Evolutionary conservation across 1,284 basidiomycete genomes (phyloP).

Genomic region (Papiliotrema laurentii): DNA sequence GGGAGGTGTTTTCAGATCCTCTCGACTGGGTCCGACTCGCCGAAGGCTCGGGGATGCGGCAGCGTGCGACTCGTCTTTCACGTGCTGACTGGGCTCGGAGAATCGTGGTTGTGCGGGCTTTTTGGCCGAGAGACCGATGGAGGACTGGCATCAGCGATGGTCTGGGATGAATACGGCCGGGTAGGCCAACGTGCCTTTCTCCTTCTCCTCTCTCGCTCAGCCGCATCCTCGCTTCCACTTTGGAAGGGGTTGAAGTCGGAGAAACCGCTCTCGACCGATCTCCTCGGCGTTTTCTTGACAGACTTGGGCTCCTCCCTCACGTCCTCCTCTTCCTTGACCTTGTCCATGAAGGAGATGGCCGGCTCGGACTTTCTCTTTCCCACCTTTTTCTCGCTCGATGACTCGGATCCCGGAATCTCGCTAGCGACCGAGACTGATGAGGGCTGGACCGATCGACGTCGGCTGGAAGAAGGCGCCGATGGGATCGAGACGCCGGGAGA

Average conservation of each 20-base stretch:
- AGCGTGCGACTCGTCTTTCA: constrained; percentile 1
- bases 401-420: constrained; percentile 2
- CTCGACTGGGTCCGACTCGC: constrained; percentile 30
- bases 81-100: constrained; percentile 17
- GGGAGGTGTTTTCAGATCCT: constrained; percentile 33
- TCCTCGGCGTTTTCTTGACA: constrained; percentile 21
- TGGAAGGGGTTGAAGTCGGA: constrained; percentile 56
- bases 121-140: constrained; percentile 15
- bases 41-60: constrained; percentile 23
- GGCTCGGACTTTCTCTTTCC: constrained; percentile 11
- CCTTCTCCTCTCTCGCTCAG: constrained; percentile 38
- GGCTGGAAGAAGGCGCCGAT: constrained; percentile 8
- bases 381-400: neutral
- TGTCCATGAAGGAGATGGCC: constrained; percentile 13
- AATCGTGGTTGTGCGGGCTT: constrained; percentile 22
- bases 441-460: constrained; percentile 7
- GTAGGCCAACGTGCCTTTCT: constrained; percentile 32
- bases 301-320: constrained; percentile 51
- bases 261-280: constrained; percentile 47
- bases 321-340: constrained; percentile 57
- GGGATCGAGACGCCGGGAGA: constrained; percentile 1
- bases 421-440: constrained; percentile 7
- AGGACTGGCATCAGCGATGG: constrained; percentile 20
- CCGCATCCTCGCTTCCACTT: constrained; percentile 49
- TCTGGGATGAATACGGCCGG: too few species aligned